Conservation (phyloP, 179 eudicot species). For the Spergularia azorica region DNA sequence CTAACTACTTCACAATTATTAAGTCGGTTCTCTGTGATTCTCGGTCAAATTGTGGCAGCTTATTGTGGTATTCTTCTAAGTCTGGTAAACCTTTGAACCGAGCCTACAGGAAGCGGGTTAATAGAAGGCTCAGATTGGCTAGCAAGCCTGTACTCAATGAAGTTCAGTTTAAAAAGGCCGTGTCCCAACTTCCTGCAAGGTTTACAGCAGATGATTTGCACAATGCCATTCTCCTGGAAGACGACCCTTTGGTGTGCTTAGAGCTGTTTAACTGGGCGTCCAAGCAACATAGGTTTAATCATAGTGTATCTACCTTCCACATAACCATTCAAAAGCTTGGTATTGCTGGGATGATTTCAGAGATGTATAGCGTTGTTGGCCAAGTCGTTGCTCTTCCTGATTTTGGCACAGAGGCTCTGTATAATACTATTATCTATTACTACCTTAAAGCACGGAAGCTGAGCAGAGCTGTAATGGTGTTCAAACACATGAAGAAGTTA, state of each 20-base stretch:
- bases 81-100: slow-evolving; percentile 34
- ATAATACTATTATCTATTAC: slow-evolving; percentile 69
- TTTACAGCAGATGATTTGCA: slow-evolving; percentile 69
- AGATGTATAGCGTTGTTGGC: slow-evolving; percentile 77
- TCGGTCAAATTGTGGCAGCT: slow-evolving; percentile 4
- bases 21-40: background rate
- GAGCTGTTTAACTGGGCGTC: slow-evolving; percentile 79
- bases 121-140: slow-evolving; percentile 48
- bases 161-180: slow-evolving; percentile 43
- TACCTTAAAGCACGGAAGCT: slow-evolving; percentile 69
- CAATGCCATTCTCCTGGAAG: slow-evolving; percentile 41
- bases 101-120: slow-evolving; percentile 51
- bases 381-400: slow-evolving; percentile 59
- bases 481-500: slow-evolving; percentile 62
- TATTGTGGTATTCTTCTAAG: slow-evolving; percentile 43
- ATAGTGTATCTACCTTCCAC: slow-evolving; percentile 57
- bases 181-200: slow-evolving; percentile 70
- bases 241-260: slow-evolving; percentile 72
- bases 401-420: slow-evolving; percentile 68
- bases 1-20: background rate
- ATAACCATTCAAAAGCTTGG: slow-evolving; percentile 73
- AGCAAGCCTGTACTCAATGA: slow-evolving; percentile 57
- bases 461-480: slow-evolving; percentile 67
- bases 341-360: slow-evolving; percentile 60
- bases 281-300: slow-evolving; percentile 62